These are phyloP conservation scores for Zygnema cylindricum DNA, from an alignment of 139 green algal genomes.

Conservation along the genomic window DNA sequence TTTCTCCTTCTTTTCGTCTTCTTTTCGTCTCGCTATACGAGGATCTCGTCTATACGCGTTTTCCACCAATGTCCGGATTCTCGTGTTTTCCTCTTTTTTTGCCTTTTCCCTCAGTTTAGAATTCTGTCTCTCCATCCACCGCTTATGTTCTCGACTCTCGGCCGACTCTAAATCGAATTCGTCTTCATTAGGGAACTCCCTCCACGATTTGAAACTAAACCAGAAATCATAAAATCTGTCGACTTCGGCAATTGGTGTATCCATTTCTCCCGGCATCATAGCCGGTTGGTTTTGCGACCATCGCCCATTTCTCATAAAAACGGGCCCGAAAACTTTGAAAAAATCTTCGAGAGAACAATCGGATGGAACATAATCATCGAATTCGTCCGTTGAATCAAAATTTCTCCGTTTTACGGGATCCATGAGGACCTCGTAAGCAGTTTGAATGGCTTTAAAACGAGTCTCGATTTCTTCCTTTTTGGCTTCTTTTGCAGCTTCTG, in stretches of 20 bases:
- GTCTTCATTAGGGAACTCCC: conserved; percentile 94
- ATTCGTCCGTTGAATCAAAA: conserved; percentile 92
- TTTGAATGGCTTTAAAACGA: conserved; percentile 85
- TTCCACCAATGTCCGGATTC: conserved; percentile 90
- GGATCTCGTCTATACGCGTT: conserved; percentile 73
- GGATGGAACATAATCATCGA: conserved; percentile 90
- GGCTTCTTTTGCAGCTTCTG: conserved; percentile 64
- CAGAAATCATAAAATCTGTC: conserved; percentile 96
- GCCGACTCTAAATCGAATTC: conserved; percentile 90
- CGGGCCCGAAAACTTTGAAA: conserved; percentile 83
- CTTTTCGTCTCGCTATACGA: conserved; percentile 66
- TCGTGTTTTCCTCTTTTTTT: conserved; percentile 91
- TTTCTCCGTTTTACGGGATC: conserved; percentile 84
- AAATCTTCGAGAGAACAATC: conserved; percentile 82
- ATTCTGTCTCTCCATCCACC: conserved; percentile 94
- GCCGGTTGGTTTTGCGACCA: conserved; percentile 74
- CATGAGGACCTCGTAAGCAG: conserved; percentile 74
- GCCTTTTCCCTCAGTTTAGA: conserved; percentile 87
- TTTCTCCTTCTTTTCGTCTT: conserved; percentile 73
- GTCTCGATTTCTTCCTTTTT: conserved; percentile 70
- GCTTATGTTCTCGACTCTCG: conserved; percentile 81
- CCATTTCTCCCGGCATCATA: conserved; percentile 47
- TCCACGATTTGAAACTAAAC: conserved; percentile 89
- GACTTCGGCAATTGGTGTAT: conserved; percentile 63
- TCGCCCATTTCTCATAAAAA: conserved; percentile 87